Conservation (phyloP, 2,329 filamentous ascomycete species). For the Calonectria montana region DNA sequence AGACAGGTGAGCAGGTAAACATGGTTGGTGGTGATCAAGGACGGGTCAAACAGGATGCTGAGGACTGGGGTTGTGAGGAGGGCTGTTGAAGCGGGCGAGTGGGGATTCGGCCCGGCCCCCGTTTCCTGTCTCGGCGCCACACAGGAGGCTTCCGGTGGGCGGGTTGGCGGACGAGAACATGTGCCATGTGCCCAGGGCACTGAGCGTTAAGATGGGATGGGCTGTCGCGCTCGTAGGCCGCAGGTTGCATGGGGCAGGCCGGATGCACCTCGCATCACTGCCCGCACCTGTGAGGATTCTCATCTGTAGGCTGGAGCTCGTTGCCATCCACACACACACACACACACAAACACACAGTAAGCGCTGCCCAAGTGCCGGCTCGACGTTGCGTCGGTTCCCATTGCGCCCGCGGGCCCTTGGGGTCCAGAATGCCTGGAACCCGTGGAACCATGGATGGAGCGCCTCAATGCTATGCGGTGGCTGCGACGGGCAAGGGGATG, state of each 20-base stretch:
- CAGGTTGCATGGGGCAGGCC: background rate
- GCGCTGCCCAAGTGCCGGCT: conserved; percentile 12
- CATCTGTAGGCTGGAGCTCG: background rate
- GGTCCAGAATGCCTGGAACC: background rate
- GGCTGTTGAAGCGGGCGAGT: conserved; percentile 31
- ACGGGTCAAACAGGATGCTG: conserved; percentile 9
- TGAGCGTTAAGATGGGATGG: conserved; percentile 9
- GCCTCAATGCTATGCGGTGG: background rate
- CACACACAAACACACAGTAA: background rate
- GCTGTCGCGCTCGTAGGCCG: background rate
- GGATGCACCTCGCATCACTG: conserved; percentile 5
- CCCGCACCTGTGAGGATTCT: background rate
- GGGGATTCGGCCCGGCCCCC: conserved; percentile 43
- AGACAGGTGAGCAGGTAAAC: background rate
- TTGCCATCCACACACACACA: background rate
- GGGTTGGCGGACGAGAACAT: conserved; percentile 32
- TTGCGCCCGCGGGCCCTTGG: conserved; percentile 2
- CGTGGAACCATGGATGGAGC: background rate
- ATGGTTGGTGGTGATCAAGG: conserved; percentile 14
- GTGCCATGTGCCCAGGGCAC: conserved; percentile 15
- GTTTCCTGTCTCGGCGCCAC: conserved; percentile 40
- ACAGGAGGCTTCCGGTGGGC: conserved; percentile 36
- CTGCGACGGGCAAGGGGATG: background rate
- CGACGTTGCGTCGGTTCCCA: conserved; percentile 7
- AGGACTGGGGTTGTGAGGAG: background rate